Percentiles rank a stretch among this genome's conserved stretches.
These are phyloP conservation scores for Cudoniella acicularis DNA, from an alignment of 495 filamentous ascomycete species.

Conservation along the genomic window DNA sequence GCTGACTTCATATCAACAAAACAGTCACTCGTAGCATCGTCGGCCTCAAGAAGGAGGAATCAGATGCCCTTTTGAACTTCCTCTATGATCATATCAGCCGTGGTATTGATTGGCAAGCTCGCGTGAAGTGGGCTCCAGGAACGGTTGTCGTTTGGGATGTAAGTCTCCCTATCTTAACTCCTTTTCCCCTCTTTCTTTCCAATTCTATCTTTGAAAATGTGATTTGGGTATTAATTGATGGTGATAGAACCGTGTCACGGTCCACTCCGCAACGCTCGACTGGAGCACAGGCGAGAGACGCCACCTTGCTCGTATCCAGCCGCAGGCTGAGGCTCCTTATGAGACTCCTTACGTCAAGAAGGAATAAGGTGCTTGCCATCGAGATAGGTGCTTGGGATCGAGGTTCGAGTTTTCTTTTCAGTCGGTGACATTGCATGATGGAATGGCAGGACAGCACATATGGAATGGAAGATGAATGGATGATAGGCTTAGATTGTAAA, in stretches of 20 bases:
- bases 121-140: constrained; percentile 74
- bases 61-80: constrained; percentile 78
- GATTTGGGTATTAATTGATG: neutral
- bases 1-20: too few species aligned
- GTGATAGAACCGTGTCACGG: constrained; percentile 20
- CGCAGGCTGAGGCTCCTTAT: constrained; percentile 52
- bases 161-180: neutral
- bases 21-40: constrained; percentile 19
- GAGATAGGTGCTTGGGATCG: too few species aligned
- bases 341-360: constrained; percentile 16
- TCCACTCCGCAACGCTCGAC: constrained; percentile 56
- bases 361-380: neutral
- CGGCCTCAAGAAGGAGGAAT: constrained; percentile 53
- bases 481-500: too few species aligned
- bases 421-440: neutral
- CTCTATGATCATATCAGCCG: constrained; percentile 77
- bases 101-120: constrained; percentile 81
- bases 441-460: too few species aligned
- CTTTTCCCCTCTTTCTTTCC: neutral
- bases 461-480: too few species aligned
- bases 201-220: neutral
- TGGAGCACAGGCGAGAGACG: constrained; percentile 60
- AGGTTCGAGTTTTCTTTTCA: too few species aligned
- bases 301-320: constrained; percentile 65
- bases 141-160: constrained; percentile 85